Conservation (phyloP, 1,139 yeast genomes). For the Yamadazyma conglobata region DNA sequence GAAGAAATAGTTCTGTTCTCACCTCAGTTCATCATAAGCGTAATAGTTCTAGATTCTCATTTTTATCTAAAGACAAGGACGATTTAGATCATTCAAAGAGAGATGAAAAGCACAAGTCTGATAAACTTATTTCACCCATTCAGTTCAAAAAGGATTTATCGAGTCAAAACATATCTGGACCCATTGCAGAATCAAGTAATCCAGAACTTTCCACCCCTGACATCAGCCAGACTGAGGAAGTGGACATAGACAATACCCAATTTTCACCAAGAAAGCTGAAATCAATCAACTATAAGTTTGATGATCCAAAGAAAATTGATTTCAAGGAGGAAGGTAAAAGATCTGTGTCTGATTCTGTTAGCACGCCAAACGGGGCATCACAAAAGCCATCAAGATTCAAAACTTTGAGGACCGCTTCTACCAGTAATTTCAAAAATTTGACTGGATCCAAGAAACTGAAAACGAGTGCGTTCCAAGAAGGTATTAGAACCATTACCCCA, state of each 20-base stretch:
- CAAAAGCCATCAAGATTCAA: slow-evolving; percentile 30
- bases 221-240: slow-evolving; percentile 14
- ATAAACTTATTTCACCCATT: slow-evolving; percentile 24
- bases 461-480: slow-evolving; percentile 93
- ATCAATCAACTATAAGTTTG: slow-evolving; percentile 16
- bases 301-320: slow-evolving; percentile 13
- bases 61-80: slow-evolving; percentile 13
- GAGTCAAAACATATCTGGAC: background rate
- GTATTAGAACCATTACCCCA: slow-evolving; percentile 74
- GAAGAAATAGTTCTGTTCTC: slow-evolving; percentile 31
- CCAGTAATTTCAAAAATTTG: slow-evolving; percentile 42
- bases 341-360: slow-evolving; percentile 28
- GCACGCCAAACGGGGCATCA: slow-evolving; percentile 9
- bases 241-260: slow-evolving; percentile 32
- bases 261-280: slow-evolving; percentile 40
- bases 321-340: slow-evolving; percentile 27
- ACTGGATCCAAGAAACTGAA: slow-evolving; percentile 52
- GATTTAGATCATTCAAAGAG: slow-evolving; percentile 8
- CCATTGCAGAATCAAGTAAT: background rate
- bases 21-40: slow-evolving; percentile 30
- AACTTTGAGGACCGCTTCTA: slow-evolving; percentile 41
- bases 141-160: slow-evolving; percentile 20
- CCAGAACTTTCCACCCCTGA: slow-evolving; percentile 7
- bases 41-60: slow-evolving; percentile 14
- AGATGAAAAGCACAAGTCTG: slow-evolving; percentile 10